These are phyloP conservation scores for Aureobasidium zeae DNA, from an alignment of 2,329 filamentous ascomycete species.

Conservation along the genomic window DNA sequence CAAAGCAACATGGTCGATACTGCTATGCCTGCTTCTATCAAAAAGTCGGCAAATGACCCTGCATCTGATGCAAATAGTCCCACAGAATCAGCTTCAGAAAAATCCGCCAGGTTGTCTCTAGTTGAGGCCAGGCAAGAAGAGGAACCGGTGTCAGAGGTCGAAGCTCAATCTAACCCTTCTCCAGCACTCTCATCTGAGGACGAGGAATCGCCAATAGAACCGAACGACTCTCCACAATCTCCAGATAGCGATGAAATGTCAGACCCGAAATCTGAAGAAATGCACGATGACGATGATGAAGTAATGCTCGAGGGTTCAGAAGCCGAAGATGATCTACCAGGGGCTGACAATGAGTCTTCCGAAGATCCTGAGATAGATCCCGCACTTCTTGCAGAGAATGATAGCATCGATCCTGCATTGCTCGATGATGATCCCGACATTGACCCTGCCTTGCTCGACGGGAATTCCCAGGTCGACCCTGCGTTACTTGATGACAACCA, in stretches of 20 bases:
- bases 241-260: neutral
- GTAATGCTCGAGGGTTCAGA: too few species aligned
- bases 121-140: neutral
- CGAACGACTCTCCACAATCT: neutral
- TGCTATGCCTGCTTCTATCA: neutral
- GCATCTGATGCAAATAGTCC: neutral
- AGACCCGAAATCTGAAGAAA: neutral
- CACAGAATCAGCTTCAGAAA: neutral
- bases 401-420: neutral
- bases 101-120: neutral
- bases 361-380: conserved; percentile 1
- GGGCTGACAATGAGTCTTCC: neutral
- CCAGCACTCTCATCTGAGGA: neutral
- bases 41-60: too few species aligned
- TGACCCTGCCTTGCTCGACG: neutral
- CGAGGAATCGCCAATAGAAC: neutral
- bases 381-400: neutral
- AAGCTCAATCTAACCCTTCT: neutral
- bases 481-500: neutral
- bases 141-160: neutral
- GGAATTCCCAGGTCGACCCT: neutral
- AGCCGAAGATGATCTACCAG: neutral
- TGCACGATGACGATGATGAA: neutral
- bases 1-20: neutral
- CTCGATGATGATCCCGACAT: neutral